Conservation (phyloP, 2,329 filamentous ascomycete species). For the Verticillium zaregamsianum region DNA sequence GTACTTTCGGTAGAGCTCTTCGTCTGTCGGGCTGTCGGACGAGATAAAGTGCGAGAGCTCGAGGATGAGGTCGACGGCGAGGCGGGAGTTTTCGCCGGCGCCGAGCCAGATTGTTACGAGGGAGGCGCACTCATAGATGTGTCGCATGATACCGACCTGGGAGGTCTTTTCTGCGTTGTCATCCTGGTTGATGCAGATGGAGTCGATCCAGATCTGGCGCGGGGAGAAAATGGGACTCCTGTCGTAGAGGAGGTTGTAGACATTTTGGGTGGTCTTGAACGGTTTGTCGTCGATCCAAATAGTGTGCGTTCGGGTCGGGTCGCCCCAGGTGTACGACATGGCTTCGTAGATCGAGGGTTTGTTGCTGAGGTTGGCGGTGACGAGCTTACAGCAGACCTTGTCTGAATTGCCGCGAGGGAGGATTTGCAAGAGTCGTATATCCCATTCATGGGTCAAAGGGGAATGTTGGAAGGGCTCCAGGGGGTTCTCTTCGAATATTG, state of each 20-base stretch:
- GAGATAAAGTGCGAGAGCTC: conserved; percentile 4
- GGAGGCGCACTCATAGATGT: conserved; percentile 27
- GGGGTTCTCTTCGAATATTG: neutral
- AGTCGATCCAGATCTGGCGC: conserved; percentile 31
- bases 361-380: conserved; percentile 2
- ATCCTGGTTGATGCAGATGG: conserved; percentile 35
- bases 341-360: conserved; percentile 14
- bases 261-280: conserved; percentile 8
- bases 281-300: conserved; percentile 1
- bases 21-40: neutral
- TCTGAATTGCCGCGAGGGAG: neutral
- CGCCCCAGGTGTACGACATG: conserved; percentile 21
- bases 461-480: neutral
- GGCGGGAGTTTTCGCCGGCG: neutral
- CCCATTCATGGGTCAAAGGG: neutral
- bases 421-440: neutral
- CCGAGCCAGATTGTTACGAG: conserved; percentile 32
- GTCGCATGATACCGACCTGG: conserved; percentile 33
- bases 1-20: conserved; percentile 1
- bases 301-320: conserved; percentile 1
- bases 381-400: conserved; percentile 4
- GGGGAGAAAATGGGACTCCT: neutral
- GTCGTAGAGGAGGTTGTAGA: conserved; percentile 7
- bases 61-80: conserved; percentile 6
- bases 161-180: conserved; percentile 27